These are phyloP conservation scores for Exophiala phaeomuriformis DNA, from an alignment of 2,329 filamentous ascomycete genomes.

Conservation along the genomic window DNA sequence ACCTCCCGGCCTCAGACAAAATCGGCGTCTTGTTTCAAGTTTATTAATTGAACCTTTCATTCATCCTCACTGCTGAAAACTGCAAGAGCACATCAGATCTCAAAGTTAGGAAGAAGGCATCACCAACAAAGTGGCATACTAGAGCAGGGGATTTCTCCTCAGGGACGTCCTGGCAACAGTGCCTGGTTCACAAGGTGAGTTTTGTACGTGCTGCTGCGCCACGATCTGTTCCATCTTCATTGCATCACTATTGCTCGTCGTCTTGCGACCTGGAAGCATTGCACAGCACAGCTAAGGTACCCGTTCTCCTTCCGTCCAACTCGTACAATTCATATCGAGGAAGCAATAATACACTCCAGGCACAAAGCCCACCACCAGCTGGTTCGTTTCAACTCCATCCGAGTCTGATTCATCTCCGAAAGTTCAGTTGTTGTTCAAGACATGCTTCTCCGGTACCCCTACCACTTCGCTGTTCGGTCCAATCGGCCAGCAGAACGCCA, in stretches of 20 bases:
- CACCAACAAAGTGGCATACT: no score
- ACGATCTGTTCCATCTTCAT: neutral
- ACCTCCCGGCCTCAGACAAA: no score
- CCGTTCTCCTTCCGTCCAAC: neutral
- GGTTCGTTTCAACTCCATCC: neutral
- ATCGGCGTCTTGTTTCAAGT: no score
- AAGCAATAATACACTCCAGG: slow-evolving; percentile 4
- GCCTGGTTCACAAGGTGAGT: no score
- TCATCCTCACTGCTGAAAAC: no score
- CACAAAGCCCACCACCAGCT: neutral
- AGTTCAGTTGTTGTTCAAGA: neutral
- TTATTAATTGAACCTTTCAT: no score
- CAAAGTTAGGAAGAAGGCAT: no score
- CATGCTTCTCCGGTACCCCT: neutral
- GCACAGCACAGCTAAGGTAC: neutral
- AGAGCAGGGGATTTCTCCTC: no score
- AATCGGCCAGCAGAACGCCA: neutral
- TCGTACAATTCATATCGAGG: neutral
- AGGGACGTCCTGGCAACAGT: no score
- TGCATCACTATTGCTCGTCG: slow-evolving; percentile 1
- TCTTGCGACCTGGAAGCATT: neutral
- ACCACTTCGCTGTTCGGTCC: neutral
- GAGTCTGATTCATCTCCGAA: slow-evolving; percentile 4
- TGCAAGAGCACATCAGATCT: no score
- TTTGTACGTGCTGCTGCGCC: no score